These are phyloP conservation scores for Lanzia echinophila DNA, from an alignment of 2,329 filamentous ascomycete genomes.

Conservation along the genomic window DNA sequence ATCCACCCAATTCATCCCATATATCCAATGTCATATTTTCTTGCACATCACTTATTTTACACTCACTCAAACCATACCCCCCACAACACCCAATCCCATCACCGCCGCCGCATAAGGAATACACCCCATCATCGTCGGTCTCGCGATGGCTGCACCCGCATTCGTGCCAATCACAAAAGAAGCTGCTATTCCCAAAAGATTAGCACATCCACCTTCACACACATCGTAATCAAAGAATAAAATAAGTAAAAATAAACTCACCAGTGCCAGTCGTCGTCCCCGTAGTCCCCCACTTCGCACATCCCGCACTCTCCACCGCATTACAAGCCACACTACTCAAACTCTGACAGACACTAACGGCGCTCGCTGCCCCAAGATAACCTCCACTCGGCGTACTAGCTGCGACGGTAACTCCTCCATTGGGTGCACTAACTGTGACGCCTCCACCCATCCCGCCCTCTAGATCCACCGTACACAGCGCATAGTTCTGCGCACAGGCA, in stretches of 20 bases:
- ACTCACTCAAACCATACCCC: not conserved
- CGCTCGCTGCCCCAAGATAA: constrained; percentile 39
- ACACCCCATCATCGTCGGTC: constrained; percentile 5
- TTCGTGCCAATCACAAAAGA: constrained; percentile 4
- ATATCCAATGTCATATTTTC: too few relatives aligned
- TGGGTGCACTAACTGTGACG: constrained; percentile 51
- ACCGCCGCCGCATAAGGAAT: constrained; percentile 4
- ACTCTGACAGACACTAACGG: constrained; percentile 49
- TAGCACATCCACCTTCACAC: too few relatives aligned
- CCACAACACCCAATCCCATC: constrained; percentile 1
- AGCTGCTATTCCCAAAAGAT: not conserved
- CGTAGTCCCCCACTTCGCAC: constrained; percentile 24
- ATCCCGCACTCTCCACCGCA: constrained; percentile 22
- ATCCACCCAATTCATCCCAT: too few relatives aligned
- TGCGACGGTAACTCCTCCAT: constrained; percentile 45
- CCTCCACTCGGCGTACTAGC: constrained; percentile 25
- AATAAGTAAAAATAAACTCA: too few relatives aligned
- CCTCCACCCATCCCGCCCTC: constrained; percentile 38
- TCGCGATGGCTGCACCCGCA: not conserved
- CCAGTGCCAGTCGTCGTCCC: constrained; percentile 5
- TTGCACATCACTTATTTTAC: too few relatives aligned
- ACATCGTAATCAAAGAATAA: too few relatives aligned
- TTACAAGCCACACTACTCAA: constrained; percentile 47
- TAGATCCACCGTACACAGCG: constrained; percentile 46
- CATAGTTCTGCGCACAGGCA: constrained; percentile 48